These are phyloP conservation scores for Wickerhamiella pararugosa DNA, from an alignment of 1,139 yeast genomes.

Conservation along the genomic window DNA sequence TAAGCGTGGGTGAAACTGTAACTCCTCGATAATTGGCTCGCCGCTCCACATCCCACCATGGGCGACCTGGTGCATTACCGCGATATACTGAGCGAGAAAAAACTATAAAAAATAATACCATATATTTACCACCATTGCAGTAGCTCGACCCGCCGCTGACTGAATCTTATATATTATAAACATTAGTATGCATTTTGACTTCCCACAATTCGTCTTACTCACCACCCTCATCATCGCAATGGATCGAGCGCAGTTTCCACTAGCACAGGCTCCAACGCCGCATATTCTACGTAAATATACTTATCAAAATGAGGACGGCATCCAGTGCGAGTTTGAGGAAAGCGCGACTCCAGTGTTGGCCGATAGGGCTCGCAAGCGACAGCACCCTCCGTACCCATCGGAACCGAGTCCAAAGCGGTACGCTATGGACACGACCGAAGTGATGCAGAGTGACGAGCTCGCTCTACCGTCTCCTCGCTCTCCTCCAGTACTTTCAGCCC, in stretches of 20 bases:
- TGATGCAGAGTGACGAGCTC: slow-evolving; percentile 1
- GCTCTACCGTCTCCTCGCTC: slow-evolving; percentile 5
- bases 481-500: slow-evolving; percentile 1
- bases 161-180: too few relatives aligned
- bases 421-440: slow-evolving; percentile 1
- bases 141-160: too few relatives aligned
- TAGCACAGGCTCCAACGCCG: slow-evolving; percentile 23
- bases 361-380: slow-evolving; percentile 1
- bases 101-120: too few relatives aligned
- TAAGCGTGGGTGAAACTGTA: too few relatives aligned
- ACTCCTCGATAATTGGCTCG: too few relatives aligned
- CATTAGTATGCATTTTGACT: background rate
- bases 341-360: slow-evolving; percentile 4
- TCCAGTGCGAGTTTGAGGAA: slow-evolving; percentile 16
- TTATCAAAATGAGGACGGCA: slow-evolving; percentile 18
- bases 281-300: slow-evolving; percentile 18
- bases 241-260: slow-evolving; percentile 15
- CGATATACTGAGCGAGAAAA: too few relatives aligned
- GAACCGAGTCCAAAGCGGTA: slow-evolving; percentile 6
- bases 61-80: too few relatives aligned
- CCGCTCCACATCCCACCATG: too few relatives aligned
- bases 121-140: too few relatives aligned
- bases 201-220: background rate
- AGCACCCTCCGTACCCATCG: background rate
- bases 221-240: background rate